Base-by-base conservation (phyloP, 2,329 filamentous ascomycete genomes). In the Lachnellula occidentalis region DNA sequence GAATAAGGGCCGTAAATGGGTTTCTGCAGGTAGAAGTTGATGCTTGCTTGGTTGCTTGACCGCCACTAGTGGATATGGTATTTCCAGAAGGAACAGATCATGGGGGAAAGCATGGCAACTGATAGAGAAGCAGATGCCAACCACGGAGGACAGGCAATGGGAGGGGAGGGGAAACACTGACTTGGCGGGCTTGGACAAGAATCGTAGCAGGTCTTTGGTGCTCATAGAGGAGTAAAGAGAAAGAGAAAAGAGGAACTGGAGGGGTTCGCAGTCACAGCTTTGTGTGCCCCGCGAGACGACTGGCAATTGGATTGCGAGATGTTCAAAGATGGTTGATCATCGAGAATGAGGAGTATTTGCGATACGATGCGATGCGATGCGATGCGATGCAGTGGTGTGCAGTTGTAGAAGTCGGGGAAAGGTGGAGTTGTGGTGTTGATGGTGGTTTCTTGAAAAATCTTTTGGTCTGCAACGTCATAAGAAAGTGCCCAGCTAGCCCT, bases 101-200 rank as follows among this genome's bases (percentile, higher is more conserved):
- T n/a, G 37, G 37, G 2, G 5, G 2, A 41, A 41, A 15, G 37
- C 14, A 43, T 12, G 41, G 19, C 41, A 39, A 39, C 47, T 49
- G 34, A 37, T 48, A 39, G 36, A 34, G 24, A 22, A 12, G 8
- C 8, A 19, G 7, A 21, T 9, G 42, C 14, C 7, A 11, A 45
- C 4, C 17, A 4, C 19, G 21, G 34, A 19, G n/a, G 31, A 24
- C 21, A 15, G 2, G 14, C 42, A 22, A 31, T 11, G 27, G 8
- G 27, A 11, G 11, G 24, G 7, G 37, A 24, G n/a, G n/a, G n/a
- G 52, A 36, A 49, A 60, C 50, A 77, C 88, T 71, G 76, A 95
- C 91, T 95, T 95, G 74, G 90, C 89, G 71, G 90, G 90, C 80
- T 94, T 94, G 72, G 90, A 95, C 67, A 96, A 84, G 78, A 95